Base-by-base conservation (phyloP, 225 moss, liverwort and hornwort species). In the Rhytidiadelphus loreus region DNA sequence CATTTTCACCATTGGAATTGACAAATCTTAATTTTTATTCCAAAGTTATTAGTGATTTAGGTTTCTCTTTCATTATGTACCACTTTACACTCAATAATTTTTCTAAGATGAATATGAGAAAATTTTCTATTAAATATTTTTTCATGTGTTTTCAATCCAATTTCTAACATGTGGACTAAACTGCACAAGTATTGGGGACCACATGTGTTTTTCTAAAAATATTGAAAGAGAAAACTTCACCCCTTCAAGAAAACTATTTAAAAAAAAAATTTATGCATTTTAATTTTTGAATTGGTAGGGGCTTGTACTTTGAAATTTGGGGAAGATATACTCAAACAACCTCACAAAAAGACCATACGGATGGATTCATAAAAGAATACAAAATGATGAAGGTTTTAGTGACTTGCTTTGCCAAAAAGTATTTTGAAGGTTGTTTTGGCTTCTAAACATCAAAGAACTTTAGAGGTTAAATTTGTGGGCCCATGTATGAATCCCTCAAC, bases 321-420 rank as follows among this genome's bases (percentile, higher is more conserved):
- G 18, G 0, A 46, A 7, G 11, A 7, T 46, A 46, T 73, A 3
- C 2, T 46, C 1, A 6, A 73, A 30, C 1, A 46, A 71, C 4
- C 43, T 9, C 1, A 71, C 9, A 16, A 43, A 69, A 43, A 15
- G 5, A 46, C 30, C 7, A 30, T 46, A 1, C 1, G 0, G 0
- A 30, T 46, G 11, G 0, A 17, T 46, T 16, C 19, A 28, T 11
- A 46, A 46, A 3, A 72, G 16, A 72, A 44, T 16, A 72, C 2
- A 46, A 46, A 73, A 29, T 30, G 14, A 73, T 3, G 18, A 73
- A 46, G 4, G 6, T 73, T 44, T 28, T 72, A 72, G 3, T 10
- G n/a, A n/a, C 6, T 44, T 44, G 29, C 44, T 17, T 44, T 72
- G 17, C 29, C 0, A n/a, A 72, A 44, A 17, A 72, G 28, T 29